Conservation (phyloP, 768 basidiomycete species). For the Cystobasidium onofrii region DNA sequence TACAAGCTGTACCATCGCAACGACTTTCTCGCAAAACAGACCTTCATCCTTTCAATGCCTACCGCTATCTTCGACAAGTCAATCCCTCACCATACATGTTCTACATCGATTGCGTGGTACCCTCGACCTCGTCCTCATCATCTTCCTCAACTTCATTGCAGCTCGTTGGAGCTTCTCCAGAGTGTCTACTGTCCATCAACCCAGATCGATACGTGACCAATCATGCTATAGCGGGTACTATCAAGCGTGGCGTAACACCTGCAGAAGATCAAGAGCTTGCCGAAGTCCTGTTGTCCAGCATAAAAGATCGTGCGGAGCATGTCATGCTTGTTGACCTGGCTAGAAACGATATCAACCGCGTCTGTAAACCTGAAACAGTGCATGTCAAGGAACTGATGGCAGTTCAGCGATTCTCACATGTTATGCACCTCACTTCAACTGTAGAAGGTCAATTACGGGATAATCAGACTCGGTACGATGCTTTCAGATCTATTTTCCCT, state of each 20-base stretch:
- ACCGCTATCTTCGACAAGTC: conserved; percentile 72
- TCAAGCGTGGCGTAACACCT: conserved; percentile 68
- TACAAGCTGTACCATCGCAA: conserved; percentile 96
- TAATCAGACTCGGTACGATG: conserved; percentile 65
- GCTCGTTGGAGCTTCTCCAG: conserved; percentile 95
- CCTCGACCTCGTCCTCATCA: conserved; percentile 5
- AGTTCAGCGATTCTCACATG: conserved; percentile 92
- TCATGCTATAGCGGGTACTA: conserved; percentile 96
- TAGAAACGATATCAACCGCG: conserved; percentile 94
- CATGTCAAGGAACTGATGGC: conserved; percentile 91
- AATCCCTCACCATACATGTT: conserved; percentile 99
- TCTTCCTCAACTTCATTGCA: conserved; percentile 62
- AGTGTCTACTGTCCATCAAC: conserved; percentile 95
- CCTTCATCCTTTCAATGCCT: conserved; percentile 94
- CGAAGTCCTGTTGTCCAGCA: conserved; percentile 64
- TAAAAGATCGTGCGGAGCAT: conserved; percentile 94
- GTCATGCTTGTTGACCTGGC: conserved; percentile 99
- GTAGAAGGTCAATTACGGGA: conserved; percentile 71
- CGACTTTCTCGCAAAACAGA: conserved; percentile 72
- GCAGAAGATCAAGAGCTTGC: conserved; percentile 84
- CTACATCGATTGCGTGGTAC: conserved; percentile 66
- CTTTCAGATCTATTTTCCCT: conserved; percentile 97
- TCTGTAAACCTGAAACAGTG: conserved; percentile 88
- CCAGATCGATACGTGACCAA: conserved; percentile 77
- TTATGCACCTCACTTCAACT: conserved; percentile 93